Conservation (phyloP, 495 filamentous ascomycete species). For the Astrocystis sublimbata region DNA sequence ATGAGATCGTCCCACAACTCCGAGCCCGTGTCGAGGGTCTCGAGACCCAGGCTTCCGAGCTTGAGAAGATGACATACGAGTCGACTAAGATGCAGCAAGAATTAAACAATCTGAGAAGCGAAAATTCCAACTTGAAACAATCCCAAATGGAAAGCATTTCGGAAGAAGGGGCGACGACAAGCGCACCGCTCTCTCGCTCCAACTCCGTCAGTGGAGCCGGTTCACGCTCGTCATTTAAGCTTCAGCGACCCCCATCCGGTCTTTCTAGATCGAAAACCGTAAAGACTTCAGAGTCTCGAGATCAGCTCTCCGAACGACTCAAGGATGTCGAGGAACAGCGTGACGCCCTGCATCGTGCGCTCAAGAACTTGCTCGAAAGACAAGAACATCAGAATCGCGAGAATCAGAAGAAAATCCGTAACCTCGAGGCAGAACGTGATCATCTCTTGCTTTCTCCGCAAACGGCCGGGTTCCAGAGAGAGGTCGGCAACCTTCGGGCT, state of each 20-base stretch:
- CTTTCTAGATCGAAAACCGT: constrained; percentile 61
- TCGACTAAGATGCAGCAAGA: constrained; percentile 79
- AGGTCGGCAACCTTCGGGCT: constrained; percentile 73
- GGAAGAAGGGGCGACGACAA: constrained; percentile 25
- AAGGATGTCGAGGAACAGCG: constrained; percentile 93
- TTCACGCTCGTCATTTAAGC: constrained; percentile 27
- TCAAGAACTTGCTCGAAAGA: constrained; percentile 83
- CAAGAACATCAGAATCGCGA: constrained; percentile 80
- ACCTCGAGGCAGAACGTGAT: constrained; percentile 77
- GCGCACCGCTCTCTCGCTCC: constrained; percentile 41
- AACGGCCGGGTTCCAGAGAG: constrained; percentile 75
- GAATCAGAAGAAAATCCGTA: constrained; percentile 71
- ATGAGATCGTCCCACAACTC: constrained; percentile 78
- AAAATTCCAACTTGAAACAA: constrained; percentile 55
- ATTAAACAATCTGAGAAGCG: constrained; percentile 64
- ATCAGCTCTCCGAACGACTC: constrained; percentile 75
- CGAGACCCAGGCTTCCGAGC: constrained; percentile 65
- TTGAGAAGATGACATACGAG: constrained; percentile 70
- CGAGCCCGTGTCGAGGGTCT: constrained; percentile 73
- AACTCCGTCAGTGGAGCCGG: constrained; percentile 44
- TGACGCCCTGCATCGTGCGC: constrained; percentile 83
- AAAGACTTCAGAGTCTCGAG: constrained; percentile 64
- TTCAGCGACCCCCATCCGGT: constrained; percentile 37
- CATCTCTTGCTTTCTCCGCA: constrained; percentile 71
- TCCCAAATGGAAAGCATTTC: constrained; percentile 34